phyloP scores from a whole-genome alignment of 2,329 filamentous ascomycete species.

The Capronia americana region DNA sequence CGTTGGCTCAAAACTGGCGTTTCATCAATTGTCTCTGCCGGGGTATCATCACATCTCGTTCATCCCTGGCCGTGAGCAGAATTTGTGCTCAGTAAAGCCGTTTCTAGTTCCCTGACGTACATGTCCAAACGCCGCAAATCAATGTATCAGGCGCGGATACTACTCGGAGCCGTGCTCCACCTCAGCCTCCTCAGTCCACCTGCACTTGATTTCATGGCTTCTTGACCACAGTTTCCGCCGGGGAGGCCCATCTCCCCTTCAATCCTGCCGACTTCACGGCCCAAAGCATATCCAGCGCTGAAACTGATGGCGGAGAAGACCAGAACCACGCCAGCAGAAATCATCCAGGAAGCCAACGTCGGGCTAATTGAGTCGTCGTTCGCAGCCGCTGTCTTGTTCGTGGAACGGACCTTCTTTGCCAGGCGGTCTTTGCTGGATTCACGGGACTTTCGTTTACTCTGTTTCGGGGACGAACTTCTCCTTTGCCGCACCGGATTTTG shows the following conservation, averaged over 20 bases:
- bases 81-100: neutral
- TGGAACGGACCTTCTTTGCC: constrained; percentile 40
- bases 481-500: constrained; percentile 38
- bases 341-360: constrained; percentile 69
- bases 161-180: constrained; percentile 33
- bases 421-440: constrained; percentile 50
- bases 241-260: constrained; percentile 50
- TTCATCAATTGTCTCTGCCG: constrained; percentile 11
- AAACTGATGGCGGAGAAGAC: constrained; percentile 70
- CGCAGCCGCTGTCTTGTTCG: constrained; percentile 44
- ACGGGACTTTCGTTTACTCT: constrained; percentile 40
- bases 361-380: constrained; percentile 55
- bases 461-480: constrained; percentile 37
- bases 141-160: constrained; percentile 27
- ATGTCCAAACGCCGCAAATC: constrained; percentile 15
- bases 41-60: constrained; percentile 14
- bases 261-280: constrained; percentile 62
- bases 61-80: constrained; percentile 8
- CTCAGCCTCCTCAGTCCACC: constrained; percentile 30
- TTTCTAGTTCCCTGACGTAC: constrained; percentile 14
- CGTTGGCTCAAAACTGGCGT: constrained; percentile 1
- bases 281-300: constrained; percentile 68
- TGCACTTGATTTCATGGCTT: constrained; percentile 46
- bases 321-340: constrained; percentile 69
- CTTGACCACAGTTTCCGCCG: constrained; percentile 52